Evolutionary conservation across 1,284 basidiomycete genomes (phyloP).

Genomic region (Rhodofomes roseus): DNA sequence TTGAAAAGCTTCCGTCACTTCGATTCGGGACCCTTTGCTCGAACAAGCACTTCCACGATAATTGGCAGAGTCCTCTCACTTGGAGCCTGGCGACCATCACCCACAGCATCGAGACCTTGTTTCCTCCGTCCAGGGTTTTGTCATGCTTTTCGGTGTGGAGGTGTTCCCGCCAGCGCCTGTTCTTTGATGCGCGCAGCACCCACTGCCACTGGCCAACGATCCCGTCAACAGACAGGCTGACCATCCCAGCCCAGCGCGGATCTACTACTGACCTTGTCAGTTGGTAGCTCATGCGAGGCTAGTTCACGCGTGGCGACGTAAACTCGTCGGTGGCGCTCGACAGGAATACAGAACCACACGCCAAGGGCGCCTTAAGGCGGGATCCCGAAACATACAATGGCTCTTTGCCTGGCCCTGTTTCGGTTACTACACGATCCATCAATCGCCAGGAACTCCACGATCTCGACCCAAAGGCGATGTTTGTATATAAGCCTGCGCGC

Average conservation of each 20-base stretch:
- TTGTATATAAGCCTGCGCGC: neutral
- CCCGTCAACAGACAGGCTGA: neutral
- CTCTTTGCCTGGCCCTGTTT: neutral
- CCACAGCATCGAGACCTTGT: neutral
- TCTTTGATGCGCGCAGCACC: neutral
- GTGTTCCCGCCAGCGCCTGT: neutral
- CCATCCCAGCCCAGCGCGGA: neutral
- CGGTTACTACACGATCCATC: neutral
- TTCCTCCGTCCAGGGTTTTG: neutral
- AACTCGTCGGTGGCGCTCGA: neutral
- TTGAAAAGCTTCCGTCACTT: too few species aligned
- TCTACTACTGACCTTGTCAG: neutral
- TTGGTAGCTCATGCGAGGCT: neutral
- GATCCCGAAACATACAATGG: neutral
- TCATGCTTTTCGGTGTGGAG: neutral
- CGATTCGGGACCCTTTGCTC: too few species aligned
- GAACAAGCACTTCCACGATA: too few species aligned
- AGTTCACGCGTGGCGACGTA: neutral
- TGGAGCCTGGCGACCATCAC: neutral
- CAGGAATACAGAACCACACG: neutral
- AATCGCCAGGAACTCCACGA: neutral
- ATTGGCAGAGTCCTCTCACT: neutral
- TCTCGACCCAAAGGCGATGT: neutral
- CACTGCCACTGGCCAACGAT: neutral
- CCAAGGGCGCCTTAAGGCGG: neutral